Conservation (phyloP, 2,329 filamentous ascomycete genomes). For the Ophiobolus disseminans region DNA sequence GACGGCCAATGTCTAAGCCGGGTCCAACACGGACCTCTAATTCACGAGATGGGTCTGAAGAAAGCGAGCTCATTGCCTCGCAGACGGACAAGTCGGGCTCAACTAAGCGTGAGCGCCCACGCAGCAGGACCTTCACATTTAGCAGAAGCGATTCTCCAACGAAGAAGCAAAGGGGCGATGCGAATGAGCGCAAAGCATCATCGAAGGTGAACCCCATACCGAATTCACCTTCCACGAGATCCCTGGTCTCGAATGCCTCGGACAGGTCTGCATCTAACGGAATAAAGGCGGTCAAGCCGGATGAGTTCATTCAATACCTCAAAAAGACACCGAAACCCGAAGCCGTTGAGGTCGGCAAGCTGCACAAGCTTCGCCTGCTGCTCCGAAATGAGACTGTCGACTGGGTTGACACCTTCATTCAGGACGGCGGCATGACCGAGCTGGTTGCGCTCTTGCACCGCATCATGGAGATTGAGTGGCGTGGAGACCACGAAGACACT, state of each 20-base stretch:
- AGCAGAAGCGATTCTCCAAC: constrained; percentile 74
- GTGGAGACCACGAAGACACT: constrained; percentile 94
- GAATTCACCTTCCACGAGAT: constrained; percentile 65
- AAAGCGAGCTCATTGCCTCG: constrained; percentile 24
- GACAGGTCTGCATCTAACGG: constrained; percentile 70
- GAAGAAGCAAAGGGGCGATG: constrained; percentile 75
- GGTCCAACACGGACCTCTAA: constrained; percentile 51
- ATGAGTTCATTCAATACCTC: constrained; percentile 86
- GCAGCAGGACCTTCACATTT: constrained; percentile 81
- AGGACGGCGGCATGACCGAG: constrained; percentile 89
- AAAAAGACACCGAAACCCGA: constrained; percentile 81
- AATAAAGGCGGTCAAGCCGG: constrained; percentile 75
- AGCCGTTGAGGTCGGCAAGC: constrained; percentile 86
- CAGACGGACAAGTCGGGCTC: constrained; percentile 24
- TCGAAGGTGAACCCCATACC: constrained; percentile 76
- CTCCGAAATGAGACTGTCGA: constrained; percentile 93
- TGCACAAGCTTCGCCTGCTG: constrained; percentile 89
- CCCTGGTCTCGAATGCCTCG: constrained; percentile 62
- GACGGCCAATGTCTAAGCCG: constrained; percentile 41
- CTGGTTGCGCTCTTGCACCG: constrained; percentile 85
- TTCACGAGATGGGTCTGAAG: constrained; percentile 36
- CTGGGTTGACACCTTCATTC: constrained; percentile 93
- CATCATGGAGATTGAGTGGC: constrained; percentile 97
- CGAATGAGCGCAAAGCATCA: constrained; percentile 58
- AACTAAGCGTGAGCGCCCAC: constrained; percentile 58